Evolutionary conservation across 805 yeast genomes (phyloP), one percentile per base, ranked within the genome.

Genomic region (Lachancea dasiensis): DNA sequence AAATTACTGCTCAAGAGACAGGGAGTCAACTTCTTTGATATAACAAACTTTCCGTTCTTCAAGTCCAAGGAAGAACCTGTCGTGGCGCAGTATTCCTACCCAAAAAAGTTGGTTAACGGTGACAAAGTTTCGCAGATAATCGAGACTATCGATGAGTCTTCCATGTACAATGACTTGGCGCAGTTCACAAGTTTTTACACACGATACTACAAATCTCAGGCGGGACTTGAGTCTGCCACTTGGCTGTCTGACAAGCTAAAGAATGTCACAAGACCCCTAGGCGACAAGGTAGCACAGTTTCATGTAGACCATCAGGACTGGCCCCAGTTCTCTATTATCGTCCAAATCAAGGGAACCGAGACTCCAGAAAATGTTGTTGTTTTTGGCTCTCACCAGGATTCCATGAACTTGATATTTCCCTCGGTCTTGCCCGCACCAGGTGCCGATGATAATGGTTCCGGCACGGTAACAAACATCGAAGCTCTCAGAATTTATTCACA

Each of bases 381-480:
- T 11, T 73, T 90, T 27, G 96, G 96, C 1, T 83, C 94, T 18
- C 97, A 90, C 63, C 84, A 81, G 54, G 97, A 90, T 57, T 81
- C 95, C 2, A 71, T 80, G 46, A 86, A 86, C 56, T 65, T 85
- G 39, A 48, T 84, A 29, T 69, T 84, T 40, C 96, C 95, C 7
- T 69, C 69, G 30, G 45, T 77, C 14, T 54, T 82, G 47, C 69
- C 76, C 17, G 86, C 95, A 0, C 96, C 96, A 1, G 97, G 97
- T 3, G 97, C 95, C 3, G 97, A 90, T 56, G 97, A 90, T 56
- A 84, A 89, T 59, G 95, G 95, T 2, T 77, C 89, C 3, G 97
- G 97, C 7, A 81, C 89, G 4, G 78, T 81, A 3, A 81, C 95
- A 2, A 72, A 75, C 22, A 60, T 87, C 38, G 95, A 87, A 58